Base-by-base conservation (phyloP, 2,329 filamentous ascomycete genomes). In the Ramularia collo-cygni region DNA sequence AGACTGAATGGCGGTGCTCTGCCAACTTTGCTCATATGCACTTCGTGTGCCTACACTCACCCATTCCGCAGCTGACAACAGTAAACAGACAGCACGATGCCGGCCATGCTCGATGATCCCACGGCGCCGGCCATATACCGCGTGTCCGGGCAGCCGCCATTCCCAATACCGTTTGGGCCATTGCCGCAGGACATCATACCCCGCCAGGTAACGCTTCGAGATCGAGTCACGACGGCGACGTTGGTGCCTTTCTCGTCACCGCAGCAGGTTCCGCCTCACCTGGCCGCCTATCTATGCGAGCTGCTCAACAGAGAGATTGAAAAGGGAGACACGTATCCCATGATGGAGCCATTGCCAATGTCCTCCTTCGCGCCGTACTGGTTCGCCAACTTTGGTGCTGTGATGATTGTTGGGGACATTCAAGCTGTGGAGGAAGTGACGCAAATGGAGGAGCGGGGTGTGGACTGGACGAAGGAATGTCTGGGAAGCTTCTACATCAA, bases 401-500 rank as follows among this genome's bases (percentile, higher is more conserved):
- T 94, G 60, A 92, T 94, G 85, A 70, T 94, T 15, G 70, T 92
- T 29, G 87, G 88, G 41, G 78, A 82, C 54, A 78, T 90, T 42
- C 75, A 77, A 37, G 73, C 72, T 41, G 67, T 75, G 17, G 73
- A 77, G 39, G 78, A 68, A 39, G 54, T 72, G 21, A 58, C 62
- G 29, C 58, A 64, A 12, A 69, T 70, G 67, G 67, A 67, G 37
- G 56, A 60, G 16, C 52, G 58, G 4, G 65, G 65, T 35, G 60
- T 58, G 50, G 84, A 90, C 63, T 94, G 88, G 87, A 76, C 79
- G 50, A 81, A 80, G 57, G 74, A 83, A 55, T 94, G 87, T 55
- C 69, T 95, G 30, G 88, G 88, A 42, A 93, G 85, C 66, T 94
- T 94, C 66, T 93, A 92, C 66, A 85, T 94, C 71, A 89, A 92